A percentile compares a stretch with the other conserved stretches of the same genome.
phyloP scores from a whole-genome alignment of 108 stramenopile species.

The Cyclotella choctawhatcheeana region DNA sequence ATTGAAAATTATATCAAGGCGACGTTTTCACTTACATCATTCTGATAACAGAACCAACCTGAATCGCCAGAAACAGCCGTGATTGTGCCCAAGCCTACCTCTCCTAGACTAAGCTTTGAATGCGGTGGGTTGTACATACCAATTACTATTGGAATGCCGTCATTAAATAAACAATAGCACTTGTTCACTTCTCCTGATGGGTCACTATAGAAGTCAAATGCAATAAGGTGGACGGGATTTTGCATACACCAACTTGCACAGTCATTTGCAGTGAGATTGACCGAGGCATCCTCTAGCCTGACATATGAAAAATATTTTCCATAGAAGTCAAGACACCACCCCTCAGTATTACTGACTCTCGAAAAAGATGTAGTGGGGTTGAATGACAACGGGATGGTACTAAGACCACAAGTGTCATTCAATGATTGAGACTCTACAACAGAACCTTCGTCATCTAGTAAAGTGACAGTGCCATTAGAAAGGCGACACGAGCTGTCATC shows the following conservation, averaged over 20 bases:
- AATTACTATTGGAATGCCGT: neutral
- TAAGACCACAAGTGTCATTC: neutral
- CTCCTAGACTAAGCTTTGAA: neutral
- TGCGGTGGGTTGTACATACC: neutral
- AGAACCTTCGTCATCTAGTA: neutral
- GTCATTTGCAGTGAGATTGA: neutral
- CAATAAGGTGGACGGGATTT: neutral
- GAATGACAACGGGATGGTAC: neutral
- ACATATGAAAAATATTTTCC: slow-evolving; percentile 4
- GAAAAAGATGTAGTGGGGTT: neutral
- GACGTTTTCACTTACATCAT: neutral
- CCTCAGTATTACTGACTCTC: neutral
- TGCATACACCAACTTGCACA: neutral
- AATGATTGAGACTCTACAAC: neutral
- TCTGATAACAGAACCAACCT: neutral
- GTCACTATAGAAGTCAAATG: neutral
- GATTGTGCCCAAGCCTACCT: neutral
- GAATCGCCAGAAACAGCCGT: neutral
- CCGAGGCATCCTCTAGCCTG: neutral
- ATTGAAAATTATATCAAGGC: neutral
- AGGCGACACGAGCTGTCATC: neutral
- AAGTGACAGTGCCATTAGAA: neutral
- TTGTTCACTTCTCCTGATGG: neutral
- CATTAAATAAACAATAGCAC: slow-evolving; percentile 2
- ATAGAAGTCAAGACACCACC: neutral